A percentile compares a stretch with the other conserved stretches of the same genome.
Conservation (phyloP, 805 yeast species). For the Saturnispora diversa region DNA sequence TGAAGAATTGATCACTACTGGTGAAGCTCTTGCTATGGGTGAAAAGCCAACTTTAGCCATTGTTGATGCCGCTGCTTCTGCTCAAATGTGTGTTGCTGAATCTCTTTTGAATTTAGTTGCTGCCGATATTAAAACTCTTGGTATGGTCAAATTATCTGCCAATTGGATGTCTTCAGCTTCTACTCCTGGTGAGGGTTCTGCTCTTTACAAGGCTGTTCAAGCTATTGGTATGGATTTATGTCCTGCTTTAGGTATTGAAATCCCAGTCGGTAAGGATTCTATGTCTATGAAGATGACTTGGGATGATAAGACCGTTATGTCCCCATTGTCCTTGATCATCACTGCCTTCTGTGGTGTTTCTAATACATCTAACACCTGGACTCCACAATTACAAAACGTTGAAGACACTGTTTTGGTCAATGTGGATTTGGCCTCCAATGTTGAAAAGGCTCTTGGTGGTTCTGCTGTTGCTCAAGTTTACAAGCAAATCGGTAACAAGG, state of each 20-base stretch:
- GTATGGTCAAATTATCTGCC: conserved; percentile 80
- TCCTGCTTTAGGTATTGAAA: conserved; percentile 82
- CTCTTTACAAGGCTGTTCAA: conserved; percentile 91
- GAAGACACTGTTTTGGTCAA: conserved; percentile 56
- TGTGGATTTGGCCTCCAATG: conserved; percentile 65
- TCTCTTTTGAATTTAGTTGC: conserved; percentile 82
- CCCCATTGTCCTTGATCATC: conserved; percentile 86
- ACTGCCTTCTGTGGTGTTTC: conserved; percentile 88
- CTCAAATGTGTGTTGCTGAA: conserved; percentile 94
- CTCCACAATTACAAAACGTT: conserved; percentile 61
- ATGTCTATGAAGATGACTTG: conserved; percentile 99
- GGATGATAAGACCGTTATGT: conserved; percentile 85
- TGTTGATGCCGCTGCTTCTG: conserved; percentile 82
- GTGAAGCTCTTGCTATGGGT: conserved; percentile 97
- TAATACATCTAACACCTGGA: conserved; percentile 88
- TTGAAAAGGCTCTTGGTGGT: conserved; percentile 66
- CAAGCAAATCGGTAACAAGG: conserved; percentile 71
- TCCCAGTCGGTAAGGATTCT: conserved; percentile 98
- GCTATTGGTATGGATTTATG: conserved; percentile 93
- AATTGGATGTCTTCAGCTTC: conserved; percentile 99
- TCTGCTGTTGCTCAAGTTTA: conserved; percentile 93
- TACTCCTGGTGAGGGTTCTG: conserved; percentile 91
- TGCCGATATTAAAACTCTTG: conserved; percentile 72
- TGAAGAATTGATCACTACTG: conserved; percentile 59
- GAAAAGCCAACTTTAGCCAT: conserved; percentile 90